Base-by-base conservation (phyloP, 163 green algal species). In the Scenedesmus sp. region DNA sequence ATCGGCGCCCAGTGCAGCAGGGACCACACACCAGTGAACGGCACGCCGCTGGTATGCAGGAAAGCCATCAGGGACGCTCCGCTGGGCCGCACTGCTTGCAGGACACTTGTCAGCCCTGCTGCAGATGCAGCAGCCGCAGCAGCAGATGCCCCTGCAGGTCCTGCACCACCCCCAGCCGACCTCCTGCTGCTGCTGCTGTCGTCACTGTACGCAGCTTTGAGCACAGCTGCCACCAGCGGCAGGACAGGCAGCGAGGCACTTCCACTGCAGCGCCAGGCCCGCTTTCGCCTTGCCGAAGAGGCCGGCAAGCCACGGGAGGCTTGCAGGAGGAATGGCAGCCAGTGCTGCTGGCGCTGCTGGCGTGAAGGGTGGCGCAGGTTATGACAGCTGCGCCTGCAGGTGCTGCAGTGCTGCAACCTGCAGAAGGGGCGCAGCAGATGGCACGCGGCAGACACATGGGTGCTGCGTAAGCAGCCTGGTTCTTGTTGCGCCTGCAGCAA, bases 231-330 rank as follows among this genome's bases (percentile, higher is more conserved):
- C 18, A 85, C 40, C 22, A 84, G 72, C 20, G 85, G 85, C 85
- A 90, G 85, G 18, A 90, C 46, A n/a, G n/a, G 30, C 30, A 22
- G 65, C 42, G 16, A 90, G 78, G 43, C 65, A 83, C 12, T 30
- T 49, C 85, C 85, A 90, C 72, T 90, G 85, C 70, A 90, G 72
- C 0, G 85, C 49, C 13, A 90, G 42, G 30, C 85, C 85, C 56
- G 85, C 37, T 37, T 70, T 68, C 13, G 43, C 12, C 1, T 49
- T 37, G n/a, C 85, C 85, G 53, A 76, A 53, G 6, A 89, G 16
- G 46, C 44, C 15, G 4, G 18, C 30, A 3, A 86, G 26, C 85
- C 85, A 89, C 33, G 85, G 22, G 6, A 89, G 68, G 30, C 42
- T 83, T n/a, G 26, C 42, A 37, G 44, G 30, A 44, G 68, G 65